Conservation (phyloP, 2,329 filamentous ascomycete genomes). For the Xenoacremonium recifei region DNA sequence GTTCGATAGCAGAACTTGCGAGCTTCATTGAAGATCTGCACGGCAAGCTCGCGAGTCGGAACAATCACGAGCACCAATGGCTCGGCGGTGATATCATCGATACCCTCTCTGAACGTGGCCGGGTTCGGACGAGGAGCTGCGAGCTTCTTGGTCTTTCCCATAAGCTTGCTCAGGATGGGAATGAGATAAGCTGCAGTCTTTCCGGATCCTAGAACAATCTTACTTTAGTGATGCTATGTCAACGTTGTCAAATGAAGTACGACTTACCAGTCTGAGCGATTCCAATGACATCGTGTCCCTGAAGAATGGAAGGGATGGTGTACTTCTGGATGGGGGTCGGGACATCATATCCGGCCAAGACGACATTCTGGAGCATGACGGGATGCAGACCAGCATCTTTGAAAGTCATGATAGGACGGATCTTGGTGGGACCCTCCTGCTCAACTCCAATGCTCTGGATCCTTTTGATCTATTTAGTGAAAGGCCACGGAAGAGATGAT, state of each 20-base stretch:
- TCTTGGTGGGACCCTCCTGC: slow-evolving; percentile 55
- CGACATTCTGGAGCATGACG: slow-evolving; percentile 73
- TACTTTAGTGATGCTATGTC: background rate
- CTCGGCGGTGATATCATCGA: slow-evolving; percentile 66
- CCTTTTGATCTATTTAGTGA: slow-evolving; percentile 37
- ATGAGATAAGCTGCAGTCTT: slow-evolving; percentile 94
- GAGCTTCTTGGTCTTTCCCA: slow-evolving; percentile 93
- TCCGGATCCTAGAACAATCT: slow-evolving; percentile 68
- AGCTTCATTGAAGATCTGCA: slow-evolving; percentile 93
- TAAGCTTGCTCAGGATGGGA: slow-evolving; percentile 83
- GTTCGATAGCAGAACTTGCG: slow-evolving; percentile 91
- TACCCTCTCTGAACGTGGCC: slow-evolving; percentile 48
- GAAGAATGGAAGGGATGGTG: slow-evolving; percentile 74
- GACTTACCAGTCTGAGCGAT: slow-evolving; percentile 86
- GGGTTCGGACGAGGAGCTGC: slow-evolving; percentile 73
- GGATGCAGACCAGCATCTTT: slow-evolving; percentile 81
- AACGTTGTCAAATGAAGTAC: background rate
- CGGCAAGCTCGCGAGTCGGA: slow-evolving; percentile 85
- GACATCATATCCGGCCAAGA: slow-evolving; percentile 64
- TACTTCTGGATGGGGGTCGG: slow-evolving; percentile 90
- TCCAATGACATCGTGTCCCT: slow-evolving; percentile 79
- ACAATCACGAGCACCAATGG: slow-evolving; percentile 83
- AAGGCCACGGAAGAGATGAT: background rate
- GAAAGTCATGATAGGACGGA: slow-evolving; percentile 58
- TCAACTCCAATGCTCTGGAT: slow-evolving; percentile 53